phyloP scores from a whole-genome alignment of 768 basidiomycete species.

The Xanthoconium stramineum region DNA sequence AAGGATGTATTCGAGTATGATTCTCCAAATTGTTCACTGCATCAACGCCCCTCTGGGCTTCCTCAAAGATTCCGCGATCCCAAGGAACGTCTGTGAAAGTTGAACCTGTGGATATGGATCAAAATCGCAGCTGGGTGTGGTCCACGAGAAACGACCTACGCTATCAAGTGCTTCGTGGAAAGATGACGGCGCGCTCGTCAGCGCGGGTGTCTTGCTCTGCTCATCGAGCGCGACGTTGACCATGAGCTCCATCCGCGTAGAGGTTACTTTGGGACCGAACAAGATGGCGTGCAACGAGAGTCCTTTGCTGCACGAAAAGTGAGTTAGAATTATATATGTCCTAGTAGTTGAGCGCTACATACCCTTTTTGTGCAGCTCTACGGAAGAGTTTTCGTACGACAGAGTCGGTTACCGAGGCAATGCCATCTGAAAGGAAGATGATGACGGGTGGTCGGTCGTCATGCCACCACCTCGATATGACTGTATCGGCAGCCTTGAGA shows the following conservation, averaged over 20 bases:
- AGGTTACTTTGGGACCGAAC: constrained; percentile 39
- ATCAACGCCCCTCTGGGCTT: constrained; percentile 50
- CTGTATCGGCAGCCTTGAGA: constrained; percentile 32
- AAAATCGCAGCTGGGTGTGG: neutral
- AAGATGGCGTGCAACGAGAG: constrained; percentile 34
- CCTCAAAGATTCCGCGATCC: constrained; percentile 28
- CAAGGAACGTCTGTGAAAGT: constrained; percentile 52
- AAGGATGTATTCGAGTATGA: too few relatives aligned
- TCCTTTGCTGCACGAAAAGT: constrained; percentile 33
- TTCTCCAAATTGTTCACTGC: constrained; percentile 11
- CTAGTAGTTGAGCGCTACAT: neutral
- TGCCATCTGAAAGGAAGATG: constrained; percentile 39
- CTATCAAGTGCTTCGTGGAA: constrained; percentile 51
- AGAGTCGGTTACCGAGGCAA: constrained; percentile 35
- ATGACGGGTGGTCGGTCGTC: constrained; percentile 37
- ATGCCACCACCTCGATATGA: constrained; percentile 45
- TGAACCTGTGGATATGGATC: constrained; percentile 36
- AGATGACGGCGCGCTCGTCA: constrained; percentile 36
- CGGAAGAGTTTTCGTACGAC: constrained; percentile 38
- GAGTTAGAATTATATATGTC: neutral
- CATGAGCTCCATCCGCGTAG: constrained; percentile 41
- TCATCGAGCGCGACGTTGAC: constrained; percentile 44
- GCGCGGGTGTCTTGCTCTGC: constrained; percentile 33
- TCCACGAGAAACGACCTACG: constrained; percentile 28
- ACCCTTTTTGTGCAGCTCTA: constrained; percentile 41